Evolutionary conservation across 768 basidiomycete genomes (phyloP).

Genomic region (Xerocomus brunneocitrinus): DNA sequence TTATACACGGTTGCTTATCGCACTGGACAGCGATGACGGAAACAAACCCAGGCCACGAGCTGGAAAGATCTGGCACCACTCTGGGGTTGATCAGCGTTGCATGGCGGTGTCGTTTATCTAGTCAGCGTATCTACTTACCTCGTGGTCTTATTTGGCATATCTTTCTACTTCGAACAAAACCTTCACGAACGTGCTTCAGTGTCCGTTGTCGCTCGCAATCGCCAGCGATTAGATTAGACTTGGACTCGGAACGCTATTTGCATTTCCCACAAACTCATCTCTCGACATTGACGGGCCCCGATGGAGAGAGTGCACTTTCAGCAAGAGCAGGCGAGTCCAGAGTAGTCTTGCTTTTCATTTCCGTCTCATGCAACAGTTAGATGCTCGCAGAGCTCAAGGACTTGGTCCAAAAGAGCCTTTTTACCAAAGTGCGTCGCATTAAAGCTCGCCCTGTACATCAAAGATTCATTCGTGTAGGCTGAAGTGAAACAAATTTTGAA

Average conservation of each 20-base stretch:
- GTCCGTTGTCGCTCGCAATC: not conserved
- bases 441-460: not conserved
- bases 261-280: not conserved
- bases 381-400: slow-evolving; percentile 97
- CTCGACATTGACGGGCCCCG: slow-evolving; percentile 7
- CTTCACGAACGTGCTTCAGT: not conserved
- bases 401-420: slow-evolving; percentile 77
- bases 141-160: not conserved
- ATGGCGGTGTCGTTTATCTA: not conserved
- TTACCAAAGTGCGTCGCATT: slow-evolving; percentile 58
- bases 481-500: slow-evolving; percentile 85
- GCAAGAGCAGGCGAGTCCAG: slow-evolving; percentile 70
- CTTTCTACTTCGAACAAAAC: too few species aligned
- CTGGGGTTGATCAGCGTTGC: not conserved
- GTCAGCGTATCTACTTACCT: not conserved
- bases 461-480: slow-evolving; percentile 36
- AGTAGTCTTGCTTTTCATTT: not conserved
- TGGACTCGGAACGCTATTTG: not conserved
- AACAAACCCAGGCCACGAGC: not conserved
- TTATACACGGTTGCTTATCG: slow-evolving; percentile 21
- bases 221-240: slow-evolving; percentile 18
- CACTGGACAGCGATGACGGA: not conserved
- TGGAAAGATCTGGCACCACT: not conserved
- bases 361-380: slow-evolving; percentile 31
- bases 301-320: slow-evolving; percentile 96